Percentiles rank a stretch among this genome's conserved stretches.
phyloP scores from a whole-genome alignment of 495 filamentous ascomycete species.

The Penicillium canariense region DNA sequence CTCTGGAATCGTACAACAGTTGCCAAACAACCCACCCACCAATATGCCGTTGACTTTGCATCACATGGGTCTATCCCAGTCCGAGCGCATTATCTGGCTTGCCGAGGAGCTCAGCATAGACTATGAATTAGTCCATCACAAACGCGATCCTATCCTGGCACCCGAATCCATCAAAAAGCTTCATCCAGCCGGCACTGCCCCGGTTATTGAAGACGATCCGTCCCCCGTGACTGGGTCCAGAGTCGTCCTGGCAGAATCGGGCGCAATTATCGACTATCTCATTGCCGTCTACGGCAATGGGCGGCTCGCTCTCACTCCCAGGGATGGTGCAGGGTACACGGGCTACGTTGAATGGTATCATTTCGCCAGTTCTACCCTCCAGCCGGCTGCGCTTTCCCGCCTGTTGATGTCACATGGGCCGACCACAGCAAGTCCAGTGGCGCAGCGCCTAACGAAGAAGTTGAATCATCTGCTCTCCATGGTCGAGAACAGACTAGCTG shows the following conservation, averaged over 20 bases:
- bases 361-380: conserved; percentile 56
- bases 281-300: conserved; percentile 49
- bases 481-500: conserved; percentile 44
- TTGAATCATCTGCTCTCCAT: conserved; percentile 28
- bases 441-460: conserved; percentile 1
- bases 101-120: conserved; percentile 58
- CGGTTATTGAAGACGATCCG: conserved; percentile 53
- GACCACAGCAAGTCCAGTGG: conserved; percentile 10
- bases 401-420: conserved; percentile 16
- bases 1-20: too few relatives aligned
- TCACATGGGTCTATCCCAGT: conserved; percentile 56
- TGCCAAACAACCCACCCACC: not conserved
- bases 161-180: conserved; percentile 52
- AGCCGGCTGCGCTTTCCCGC: conserved; percentile 36
- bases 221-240: conserved; percentile 31
- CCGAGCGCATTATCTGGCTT: conserved; percentile 61
- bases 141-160: conserved; percentile 49
- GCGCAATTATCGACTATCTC: conserved; percentile 58
- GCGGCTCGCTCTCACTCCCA: conserved; percentile 38
- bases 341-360: conserved; percentile 63
- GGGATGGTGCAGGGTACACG: conserved; percentile 42
- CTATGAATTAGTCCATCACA: conserved; percentile 51
- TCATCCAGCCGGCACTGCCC: conserved; percentile 51
- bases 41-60: conserved; percentile 48
- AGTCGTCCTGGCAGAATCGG: conserved; percentile 49